Evolutionary conservation across 1,284 basidiomycete genomes (phyloP).

Genomic region (Takashimella tepidaria): DNA sequence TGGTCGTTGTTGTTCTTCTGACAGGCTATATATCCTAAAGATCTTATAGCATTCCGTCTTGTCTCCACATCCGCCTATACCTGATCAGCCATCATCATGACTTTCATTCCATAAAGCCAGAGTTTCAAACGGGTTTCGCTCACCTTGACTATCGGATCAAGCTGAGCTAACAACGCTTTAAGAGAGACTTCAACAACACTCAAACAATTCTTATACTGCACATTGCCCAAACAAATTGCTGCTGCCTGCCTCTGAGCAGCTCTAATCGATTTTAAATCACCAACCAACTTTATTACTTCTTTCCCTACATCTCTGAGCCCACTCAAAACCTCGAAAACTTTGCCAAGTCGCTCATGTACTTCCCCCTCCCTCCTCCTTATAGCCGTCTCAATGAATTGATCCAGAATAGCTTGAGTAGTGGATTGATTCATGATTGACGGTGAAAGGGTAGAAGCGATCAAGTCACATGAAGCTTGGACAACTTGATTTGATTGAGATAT

Average conservation of each 20-base stretch:
- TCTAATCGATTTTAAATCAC: slow-evolving; percentile 55
- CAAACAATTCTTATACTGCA: slow-evolving; percentile 58
- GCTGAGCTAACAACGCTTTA: slow-evolving; percentile 21
- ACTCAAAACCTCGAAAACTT: slow-evolving; percentile 62
- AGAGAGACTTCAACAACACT: slow-evolving; percentile 10
- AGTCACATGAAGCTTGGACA: slow-evolving; percentile 64
- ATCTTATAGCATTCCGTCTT: slow-evolving; percentile 32
- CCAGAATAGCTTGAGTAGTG: slow-evolving; percentile 23
- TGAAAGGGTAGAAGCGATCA: slow-evolving; percentile 66
- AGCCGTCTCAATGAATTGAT: slow-evolving; percentile 60
- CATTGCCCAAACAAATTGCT: slow-evolving; percentile 65
- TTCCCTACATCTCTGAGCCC: slow-evolving; percentile 59
- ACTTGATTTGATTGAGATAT: slow-evolving; percentile 69
- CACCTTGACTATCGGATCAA: slow-evolving; percentile 29
- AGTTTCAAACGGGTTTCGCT: neutral
- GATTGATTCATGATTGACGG: slow-evolving; percentile 33
- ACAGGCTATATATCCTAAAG: slow-evolving; percentile 24
- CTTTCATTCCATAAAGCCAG: neutral
- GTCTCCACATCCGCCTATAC: slow-evolving; percentile 44
- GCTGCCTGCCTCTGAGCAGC: slow-evolving; percentile 66
- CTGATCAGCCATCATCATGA: neutral
- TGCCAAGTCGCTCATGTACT: slow-evolving; percentile 71
- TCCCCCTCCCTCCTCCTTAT: slow-evolving; percentile 61
- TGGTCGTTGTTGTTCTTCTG: slow-evolving; percentile 5
- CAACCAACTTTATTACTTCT: slow-evolving; percentile 58